A percentile compares a stretch with the other conserved stretches of the same genome.
Evolutionary conservation across 1,284 basidiomycete genomes (phyloP).

Genomic region (Uromyces viciae-fabae): DNA sequence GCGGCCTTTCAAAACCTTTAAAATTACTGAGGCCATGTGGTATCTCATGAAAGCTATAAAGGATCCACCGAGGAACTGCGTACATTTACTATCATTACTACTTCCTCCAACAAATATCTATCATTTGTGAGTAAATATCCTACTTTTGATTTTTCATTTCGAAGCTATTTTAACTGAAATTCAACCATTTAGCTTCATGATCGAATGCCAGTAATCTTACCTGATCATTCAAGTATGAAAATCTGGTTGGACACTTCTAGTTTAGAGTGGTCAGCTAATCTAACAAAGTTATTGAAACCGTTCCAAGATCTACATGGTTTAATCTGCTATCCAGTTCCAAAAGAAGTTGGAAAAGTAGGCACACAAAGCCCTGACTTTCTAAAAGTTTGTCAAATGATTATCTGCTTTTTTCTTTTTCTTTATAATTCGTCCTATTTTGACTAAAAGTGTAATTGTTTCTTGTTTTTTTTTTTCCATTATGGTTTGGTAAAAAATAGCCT

Average conservation of each 20-base stretch:
- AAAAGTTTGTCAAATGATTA: conserved; percentile 48
- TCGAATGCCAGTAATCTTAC: conserved; percentile 83
- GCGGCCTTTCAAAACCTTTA: conserved; percentile 63
- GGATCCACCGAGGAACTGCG: conserved; percentile 65
- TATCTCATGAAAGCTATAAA: conserved; percentile 52
- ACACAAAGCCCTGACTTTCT: conserved; percentile 76
- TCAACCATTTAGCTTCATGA: conserved; percentile 65
- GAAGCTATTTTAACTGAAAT: not conserved
- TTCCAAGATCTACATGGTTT: conserved; percentile 59
- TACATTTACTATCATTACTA: conserved; percentile 87
- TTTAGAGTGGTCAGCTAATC: conserved; percentile 63
- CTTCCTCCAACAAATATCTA: conserved; percentile 57
- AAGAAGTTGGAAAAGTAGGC: conserved; percentile 86
- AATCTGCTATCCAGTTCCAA: conserved; percentile 71
- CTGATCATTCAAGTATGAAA: conserved; percentile 62
- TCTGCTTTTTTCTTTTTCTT: not conserved
- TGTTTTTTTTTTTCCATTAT: not conserved
- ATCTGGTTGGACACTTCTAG: conserved; percentile 75
- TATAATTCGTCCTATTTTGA: not conserved
- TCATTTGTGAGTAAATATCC: conserved; percentile 50
- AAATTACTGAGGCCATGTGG: conserved; percentile 36
- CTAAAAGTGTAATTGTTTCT: not conserved
- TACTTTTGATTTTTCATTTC: not conserved
- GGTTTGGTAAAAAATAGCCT: not conserved
- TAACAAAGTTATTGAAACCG: conserved; percentile 67